Conservation (phyloP, 2,329 filamentous ascomycete species). For the Xylaria hypoxylon region DNA sequence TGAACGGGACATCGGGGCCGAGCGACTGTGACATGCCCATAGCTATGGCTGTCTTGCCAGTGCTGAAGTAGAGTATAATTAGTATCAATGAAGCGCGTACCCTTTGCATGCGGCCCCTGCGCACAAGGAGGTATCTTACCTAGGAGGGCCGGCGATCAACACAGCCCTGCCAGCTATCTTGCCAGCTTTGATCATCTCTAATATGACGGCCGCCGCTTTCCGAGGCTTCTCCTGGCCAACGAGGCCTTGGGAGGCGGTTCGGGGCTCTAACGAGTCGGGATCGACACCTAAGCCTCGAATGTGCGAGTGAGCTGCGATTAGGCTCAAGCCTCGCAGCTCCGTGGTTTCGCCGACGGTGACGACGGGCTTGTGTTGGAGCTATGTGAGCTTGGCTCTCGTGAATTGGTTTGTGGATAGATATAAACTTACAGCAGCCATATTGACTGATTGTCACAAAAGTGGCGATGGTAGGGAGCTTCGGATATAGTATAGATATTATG, state of each 20-base stretch:
- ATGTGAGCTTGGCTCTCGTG: slow-evolving; percentile 37
- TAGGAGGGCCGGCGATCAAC: slow-evolving; percentile 93
- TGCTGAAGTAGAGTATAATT: slow-evolving; percentile 64
- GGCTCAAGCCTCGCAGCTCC: slow-evolving; percentile 94
- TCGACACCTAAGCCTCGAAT: slow-evolving; percentile 96
- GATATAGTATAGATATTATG: not conserved
- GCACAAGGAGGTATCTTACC: slow-evolving; percentile 57
- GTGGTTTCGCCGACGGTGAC: slow-evolving; percentile 92
- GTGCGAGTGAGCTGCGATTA: slow-evolving; percentile 98
- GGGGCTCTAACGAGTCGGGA: slow-evolving; percentile 87
- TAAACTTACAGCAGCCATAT: slow-evolving; percentile 65
- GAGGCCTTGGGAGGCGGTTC: slow-evolving; percentile 86
- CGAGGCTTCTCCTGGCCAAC: slow-evolving; percentile 97
- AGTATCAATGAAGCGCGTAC: slow-evolving; percentile 33
- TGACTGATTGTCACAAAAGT: slow-evolving; percentile 41
- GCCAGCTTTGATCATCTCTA: slow-evolving; percentile 99
- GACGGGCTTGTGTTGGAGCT: slow-evolving; percentile 59
- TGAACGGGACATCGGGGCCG: slow-evolving; percentile 94
- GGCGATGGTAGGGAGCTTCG: not conserved
- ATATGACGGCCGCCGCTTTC: slow-evolving; percentile 93
- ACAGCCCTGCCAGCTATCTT: slow-evolving; percentile 97
- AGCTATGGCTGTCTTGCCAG: slow-evolving; percentile 97
- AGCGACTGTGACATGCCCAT: slow-evolving; percentile 99
- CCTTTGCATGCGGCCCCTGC: too few relatives aligned
- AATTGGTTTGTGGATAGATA: not conserved